Evolutionary conservation across 2,329 filamentous ascomycete genomes (phyloP), one percentile per base, ranked within the genome.

Genomic region (Alternaria metachromatica): DNA sequence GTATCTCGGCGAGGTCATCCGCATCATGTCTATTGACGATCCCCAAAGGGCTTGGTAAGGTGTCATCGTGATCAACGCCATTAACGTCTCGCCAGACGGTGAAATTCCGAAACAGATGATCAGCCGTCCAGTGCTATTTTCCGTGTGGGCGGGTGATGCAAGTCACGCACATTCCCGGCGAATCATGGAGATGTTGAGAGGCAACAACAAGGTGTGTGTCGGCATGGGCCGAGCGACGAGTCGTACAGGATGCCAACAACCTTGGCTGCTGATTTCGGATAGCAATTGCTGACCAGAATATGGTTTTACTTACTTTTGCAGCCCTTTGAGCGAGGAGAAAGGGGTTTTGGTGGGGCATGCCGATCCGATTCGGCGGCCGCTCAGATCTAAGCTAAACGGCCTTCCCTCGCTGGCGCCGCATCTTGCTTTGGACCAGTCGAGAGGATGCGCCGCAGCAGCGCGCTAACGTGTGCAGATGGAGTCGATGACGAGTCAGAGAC

Each of bases 351-450:
- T 76, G 75, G 74, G 73, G 72, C 73, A 55, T 45, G 68, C 41
- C 63, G 73, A 76, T 77, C 70, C 71, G 75, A 77, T 78, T 77
- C 71, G 73, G 67, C 60, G 70, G 65, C 65, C 65, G 64, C 66
- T 74, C 66, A 76, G 75, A 78, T 78, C 76, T 75, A 41, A 66
- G 57, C 64, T 59, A 67, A 77, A 78, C 75, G 75, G 73, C 74
- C 69, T 67, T 68, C 66, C 64, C 66, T 66, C 57, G 61, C 62
- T 72, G 67, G 65, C 72, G 74, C 74, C 72, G 72, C 68, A 77
- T 76, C 72, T 75, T 70, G 70, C 70, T 68, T 66, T 66, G 58
- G 55, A 43, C 62, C 58, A 63, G 59, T 62, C 49, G 55, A 41
- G 53, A 51, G 33, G 59, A 67, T 61, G 57, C 53, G 33, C 55